Conservation (phyloP, 306 rosid genomes). For the Trifolium pratense region DNA sequence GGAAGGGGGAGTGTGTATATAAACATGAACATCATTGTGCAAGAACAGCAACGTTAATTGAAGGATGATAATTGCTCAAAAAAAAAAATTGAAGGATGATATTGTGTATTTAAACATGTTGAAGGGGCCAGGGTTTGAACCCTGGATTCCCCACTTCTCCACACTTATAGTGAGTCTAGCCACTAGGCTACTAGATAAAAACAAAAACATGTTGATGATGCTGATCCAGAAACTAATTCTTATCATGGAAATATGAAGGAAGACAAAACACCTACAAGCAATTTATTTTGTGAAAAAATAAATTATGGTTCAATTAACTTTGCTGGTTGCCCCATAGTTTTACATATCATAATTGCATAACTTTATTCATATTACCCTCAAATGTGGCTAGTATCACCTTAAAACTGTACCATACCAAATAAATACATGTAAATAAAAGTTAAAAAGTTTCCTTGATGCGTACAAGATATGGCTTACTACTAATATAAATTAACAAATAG, state of each 20-base stretch:
- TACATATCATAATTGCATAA: constrained; percentile 2
- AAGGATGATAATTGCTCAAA: too few species aligned
- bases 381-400: constrained; percentile 17
- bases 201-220: background rate
- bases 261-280: constrained; percentile 29
- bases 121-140: too few species aligned
- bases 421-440: constrained; percentile 16
- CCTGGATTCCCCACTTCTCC: too few species aligned
- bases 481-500: constrained; percentile 23
- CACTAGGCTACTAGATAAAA: too few species aligned
- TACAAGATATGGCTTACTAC: constrained; percentile 14
- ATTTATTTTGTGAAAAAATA: background rate
- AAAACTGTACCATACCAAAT: constrained; percentile 3
- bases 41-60: too few species aligned
- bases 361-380: constrained; percentile 21
- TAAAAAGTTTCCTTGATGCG: background rate
- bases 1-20: too few species aligned
- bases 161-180: too few species aligned
- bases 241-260: constrained; percentile 13
- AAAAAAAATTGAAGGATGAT: too few species aligned
- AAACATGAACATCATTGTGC: too few species aligned
- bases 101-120: too few species aligned
- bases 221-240: constrained; percentile 4
- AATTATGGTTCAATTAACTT: constrained; percentile 3
- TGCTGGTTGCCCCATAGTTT: constrained; percentile 2